Base-by-base conservation (phyloP, 179 eudicot species). In the Amaranthus tricolor region DNA sequence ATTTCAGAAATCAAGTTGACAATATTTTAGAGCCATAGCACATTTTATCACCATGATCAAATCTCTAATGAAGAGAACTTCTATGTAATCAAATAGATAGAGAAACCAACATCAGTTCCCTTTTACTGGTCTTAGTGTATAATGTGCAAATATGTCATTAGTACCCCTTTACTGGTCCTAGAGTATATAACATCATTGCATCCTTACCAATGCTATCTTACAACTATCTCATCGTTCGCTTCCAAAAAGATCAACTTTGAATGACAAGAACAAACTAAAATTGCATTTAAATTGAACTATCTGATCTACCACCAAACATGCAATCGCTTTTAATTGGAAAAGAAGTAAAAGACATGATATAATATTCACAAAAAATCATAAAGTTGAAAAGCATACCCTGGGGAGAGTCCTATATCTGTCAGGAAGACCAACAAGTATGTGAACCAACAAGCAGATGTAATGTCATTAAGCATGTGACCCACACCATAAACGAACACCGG, bases 401-500 rank as follows among this genome's bases (percentile, higher is more conserved):
- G 87, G 66, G 98, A 86, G 55, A 94, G 82, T n/a, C 97, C 98
- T 74, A 94, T 89, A 72, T 90, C 94, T 14, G 96, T 92, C 79
- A 94, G 81, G 85, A 89, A 94, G 45, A 94, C 96, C 74, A 94
- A 73, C 78, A 94, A 89, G 81, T 94, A 94, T 15, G 97, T 92
- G 81, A 92, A 94, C 98, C 98, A 94, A 80, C 97, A 94, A 43
- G 98, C 87, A 51, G 97, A 88, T 63, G 97, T 94, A 69, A 92
- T 88, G 88, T 94, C 98, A 80, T 94, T 94, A 58, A 94, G 89
- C 97, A 94, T 88, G 77, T 94, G 98, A 0, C 98, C 98, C 52
- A 92, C 92, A 6, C 98, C 98, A 81, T 94, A 94, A 61, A 77
- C 85, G 53, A 94, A 77, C 52, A 94, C 88, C 49, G 89, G 76